Base-by-base conservation (phyloP, 2,329 filamentous ascomycete genomes). In the Beauveria pseudobassiana region DNA sequence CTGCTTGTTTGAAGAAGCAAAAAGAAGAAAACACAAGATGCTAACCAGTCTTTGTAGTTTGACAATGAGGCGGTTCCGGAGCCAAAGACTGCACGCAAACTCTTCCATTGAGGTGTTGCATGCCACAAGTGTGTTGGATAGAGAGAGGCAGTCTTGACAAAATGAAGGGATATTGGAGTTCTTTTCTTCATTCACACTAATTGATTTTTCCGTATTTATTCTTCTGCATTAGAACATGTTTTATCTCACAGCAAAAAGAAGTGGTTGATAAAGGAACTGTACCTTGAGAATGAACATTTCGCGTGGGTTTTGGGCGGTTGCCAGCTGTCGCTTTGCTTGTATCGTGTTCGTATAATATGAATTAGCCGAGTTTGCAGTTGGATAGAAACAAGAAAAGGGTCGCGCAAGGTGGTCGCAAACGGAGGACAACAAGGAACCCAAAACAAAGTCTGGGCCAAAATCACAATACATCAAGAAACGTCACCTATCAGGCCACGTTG, bases 11-110 rank as follows among this genome's bases (percentile, higher is more conserved):
- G 18, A 16, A 30, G 6, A 38, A 16, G 28, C 9, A 16, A 40
- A 1, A 38, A 8, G n/a, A 34, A 40, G 1, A 12, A 6, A 3
- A 16, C 16, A 12, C 20, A 48, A 38, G 4, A 46, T 16, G 14
- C 34, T 64, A 51, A 62, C 40, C 52, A 28, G 16, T 18, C 5
- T 5, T 24, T 49, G 40, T 58, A 78, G 76, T 75, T 76, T 68
- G 78, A 80, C 67, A 74, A 76, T 54, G 72, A 78, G 50, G 68
- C 69, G 3, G 64, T 70, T 40, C 71, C 70, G 24, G 73, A 73
- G 61, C 68, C 68, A 18, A 73, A 69, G 65, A 71, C 67, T 61
- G 68, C 72, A 40, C 70, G 72, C 8, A 67, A 68, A 18, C 64
- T 79, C 14, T 80, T 80, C 65, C 78, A 80, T 58, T 80, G 18